Base-by-base conservation (phyloP, 257 asterid genomes). In the Anisodus acutangulus region DNA sequence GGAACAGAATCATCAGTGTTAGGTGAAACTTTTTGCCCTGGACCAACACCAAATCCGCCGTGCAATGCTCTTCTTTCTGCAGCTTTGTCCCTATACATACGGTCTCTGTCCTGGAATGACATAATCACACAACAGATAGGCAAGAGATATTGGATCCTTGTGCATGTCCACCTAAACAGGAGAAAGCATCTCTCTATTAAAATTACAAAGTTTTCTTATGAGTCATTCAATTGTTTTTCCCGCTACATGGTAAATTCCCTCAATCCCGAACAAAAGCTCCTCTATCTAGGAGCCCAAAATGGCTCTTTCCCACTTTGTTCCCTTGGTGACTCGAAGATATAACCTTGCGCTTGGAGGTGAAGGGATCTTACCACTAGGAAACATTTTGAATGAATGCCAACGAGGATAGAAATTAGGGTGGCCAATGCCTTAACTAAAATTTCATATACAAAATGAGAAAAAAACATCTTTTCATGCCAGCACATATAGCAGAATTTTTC, bases 11-110 rank as follows among this genome's bases (percentile, higher is more conserved):
- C 92, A 78, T 70, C 83, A 68, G 76, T 81, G n/a, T 31, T 45
- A 47, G 70, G n/a, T 64, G 89, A 85, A 78, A 81, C 87, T 89
- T 96, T 96, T 86, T 96, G 98, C 59, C 98, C 99, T 6, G 97
- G 98, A 39, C 99, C 99, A 57, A 94, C 87, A 55, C 99, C 98
- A 86, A 92, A 93, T 83, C 98, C 93, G 49, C 98, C 97, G 62
- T 94, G 98, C 85, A 96, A 86, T 82, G 94, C 93, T 88, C 98
- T 91, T 84, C 98, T 93, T 93, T 96, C 99, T 54, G 98, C 98
- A 85, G 99, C 99, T 88, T 98, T 92, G 83, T 96, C 99, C 84
- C 99, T 93, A 60, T 96, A 96, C 13, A 82, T 80, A 81, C 58
- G 86, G 63, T 84, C 80, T 84, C 68, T 81, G 63, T 86, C 92